phyloP scores from a whole-genome alignment of 768 basidiomycete species.

The Neoboletus subvelutipes region DNA sequence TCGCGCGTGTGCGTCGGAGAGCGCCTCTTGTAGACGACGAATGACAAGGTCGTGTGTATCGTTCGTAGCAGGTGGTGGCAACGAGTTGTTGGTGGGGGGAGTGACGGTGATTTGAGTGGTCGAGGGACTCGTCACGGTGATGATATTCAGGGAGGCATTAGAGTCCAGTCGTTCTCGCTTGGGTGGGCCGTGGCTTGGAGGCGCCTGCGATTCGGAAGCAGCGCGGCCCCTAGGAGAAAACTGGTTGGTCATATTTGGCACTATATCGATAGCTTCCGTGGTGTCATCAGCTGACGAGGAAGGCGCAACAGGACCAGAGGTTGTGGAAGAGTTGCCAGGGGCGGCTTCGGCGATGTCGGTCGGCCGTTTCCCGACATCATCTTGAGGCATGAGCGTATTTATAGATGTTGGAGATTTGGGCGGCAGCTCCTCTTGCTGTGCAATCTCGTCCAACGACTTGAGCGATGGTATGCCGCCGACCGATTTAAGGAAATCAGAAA shows the following conservation, averaged over 20 bases:
- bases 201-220: constrained; percentile 34
- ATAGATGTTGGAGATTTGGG: constrained; percentile 23
- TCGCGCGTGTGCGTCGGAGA: constrained; percentile 59
- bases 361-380: neutral
- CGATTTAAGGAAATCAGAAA: constrained; percentile 67
- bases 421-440: constrained; percentile 40
- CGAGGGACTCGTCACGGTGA: constrained; percentile 4
- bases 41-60: constrained; percentile 48
- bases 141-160: constrained; percentile 21
- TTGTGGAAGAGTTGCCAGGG: neutral
- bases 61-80: constrained; percentile 22
- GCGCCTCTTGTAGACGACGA: constrained; percentile 56
- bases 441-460: constrained; percentile 47
- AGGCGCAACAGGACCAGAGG: neutral
- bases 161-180: constrained; percentile 28
- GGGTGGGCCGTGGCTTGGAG: constrained; percentile 2
- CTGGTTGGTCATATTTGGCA: constrained; percentile 12
- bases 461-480: constrained; percentile 51
- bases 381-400: constrained; percentile 14
- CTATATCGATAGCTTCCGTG: constrained; percentile 13
- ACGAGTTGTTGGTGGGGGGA: constrained; percentile 36
- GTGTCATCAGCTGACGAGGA: constrained; percentile 1
- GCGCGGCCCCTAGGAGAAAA: constrained; percentile 25
- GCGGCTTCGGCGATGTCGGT: neutral
- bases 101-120: constrained; percentile 46